Base-by-base conservation (phyloP, 768 basidiomycete genomes). In the Lentinula aciculospora region DNA sequence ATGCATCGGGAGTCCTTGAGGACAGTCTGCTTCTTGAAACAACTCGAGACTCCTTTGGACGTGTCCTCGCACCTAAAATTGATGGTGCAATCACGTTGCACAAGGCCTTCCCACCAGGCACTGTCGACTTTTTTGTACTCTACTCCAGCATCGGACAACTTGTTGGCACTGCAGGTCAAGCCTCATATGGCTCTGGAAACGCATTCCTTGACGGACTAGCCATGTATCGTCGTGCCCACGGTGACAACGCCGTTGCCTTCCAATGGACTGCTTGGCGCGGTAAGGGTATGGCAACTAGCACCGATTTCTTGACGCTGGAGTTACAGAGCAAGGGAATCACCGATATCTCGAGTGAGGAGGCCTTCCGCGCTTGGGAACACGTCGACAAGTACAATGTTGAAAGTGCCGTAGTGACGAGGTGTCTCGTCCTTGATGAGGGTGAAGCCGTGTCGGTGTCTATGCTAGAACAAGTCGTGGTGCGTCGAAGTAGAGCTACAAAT, bases 251-350 rank as follows among this genome's bases (percentile, higher is more conserved):
- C 19, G 49, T 50, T 32, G 49, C 49, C 21, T 50, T 50, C 49
- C 49, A 50, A 29, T 50, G 49, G 49, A 50, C 49, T 50, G 29
- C 49, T 21, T 50, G 49, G 49, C 49, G 49, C n/a, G 49, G 49
- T 8, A 50, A 32, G 32, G 49, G 49, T 10, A 50, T 50, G 49
- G 49, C 49, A 50, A 34, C 49, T n/a, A 36, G 32, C 46, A 31
- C 46, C 19, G 49, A 50, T 4, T 50, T 50, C 19, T 36, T 36
- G 32, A 50, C 32, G n/a, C 32, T 31, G 32, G 49, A 50, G 10
- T 13, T 50, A 19, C 12, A 50, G n/a, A 50, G 49, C 19, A 50
- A 50, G 31, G 49, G 49, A 7, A 50, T 50, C 49, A 50, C 49
- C 9, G 49, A 50, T n/a, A 50, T 50, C 21, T 50, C 49, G 12